A percentile compares a stretch with the other conserved stretches of the same genome.
Conservation (phyloP, 805 yeast species). For the Candida glaebosa region DNA sequence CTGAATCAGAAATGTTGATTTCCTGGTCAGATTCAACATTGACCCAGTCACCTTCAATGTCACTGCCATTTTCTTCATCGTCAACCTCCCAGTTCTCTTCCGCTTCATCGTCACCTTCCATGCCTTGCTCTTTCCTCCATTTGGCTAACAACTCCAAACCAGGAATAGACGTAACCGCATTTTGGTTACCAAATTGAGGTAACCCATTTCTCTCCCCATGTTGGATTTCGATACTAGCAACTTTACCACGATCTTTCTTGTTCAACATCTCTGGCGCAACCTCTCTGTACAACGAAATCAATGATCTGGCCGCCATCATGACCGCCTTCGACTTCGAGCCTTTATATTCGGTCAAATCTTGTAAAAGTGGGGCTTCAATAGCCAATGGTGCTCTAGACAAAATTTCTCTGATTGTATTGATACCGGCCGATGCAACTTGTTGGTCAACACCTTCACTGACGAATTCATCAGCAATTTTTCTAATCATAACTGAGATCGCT, state of each 20-base stretch:
- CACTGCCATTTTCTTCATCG: constrained; percentile 47
- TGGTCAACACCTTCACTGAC: constrained; percentile 98
- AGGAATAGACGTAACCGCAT: constrained; percentile 68
- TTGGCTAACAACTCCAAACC: constrained; percentile 87
- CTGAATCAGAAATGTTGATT: constrained; percentile 50
- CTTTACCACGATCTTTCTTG: constrained; percentile 89
- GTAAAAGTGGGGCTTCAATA: constrained; percentile 80
- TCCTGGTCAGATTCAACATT: constrained; percentile 81
- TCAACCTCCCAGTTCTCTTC: constrained; percentile 55
- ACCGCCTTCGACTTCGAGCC: constrained; percentile 94
- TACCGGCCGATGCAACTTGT: constrained; percentile 97
- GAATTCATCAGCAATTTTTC: constrained; percentile 95
- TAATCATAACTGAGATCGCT: constrained; percentile 68
- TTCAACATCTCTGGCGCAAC: constrained; percentile 95
- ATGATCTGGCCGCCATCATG: constrained; percentile 87
- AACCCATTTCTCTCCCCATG: constrained; percentile 48
- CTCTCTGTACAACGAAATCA: constrained; percentile 84
- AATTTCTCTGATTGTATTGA: constrained; percentile 92
- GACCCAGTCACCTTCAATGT: constrained; percentile 90
- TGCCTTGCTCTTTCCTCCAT: constrained; percentile 69
- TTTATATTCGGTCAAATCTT: constrained; percentile 85
- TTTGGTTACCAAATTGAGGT: constrained; percentile 75
- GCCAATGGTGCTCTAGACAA: constrained; percentile 92
- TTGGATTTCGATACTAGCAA: constrained; percentile 79
- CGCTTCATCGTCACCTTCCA: constrained; percentile 49